A percentile compares a stretch with the other conserved stretches of the same genome.
Evolutionary conservation across 2,329 filamentous ascomycete species (phyloP).

Genomic region (Talaromyces albobiverticillius): DNA sequence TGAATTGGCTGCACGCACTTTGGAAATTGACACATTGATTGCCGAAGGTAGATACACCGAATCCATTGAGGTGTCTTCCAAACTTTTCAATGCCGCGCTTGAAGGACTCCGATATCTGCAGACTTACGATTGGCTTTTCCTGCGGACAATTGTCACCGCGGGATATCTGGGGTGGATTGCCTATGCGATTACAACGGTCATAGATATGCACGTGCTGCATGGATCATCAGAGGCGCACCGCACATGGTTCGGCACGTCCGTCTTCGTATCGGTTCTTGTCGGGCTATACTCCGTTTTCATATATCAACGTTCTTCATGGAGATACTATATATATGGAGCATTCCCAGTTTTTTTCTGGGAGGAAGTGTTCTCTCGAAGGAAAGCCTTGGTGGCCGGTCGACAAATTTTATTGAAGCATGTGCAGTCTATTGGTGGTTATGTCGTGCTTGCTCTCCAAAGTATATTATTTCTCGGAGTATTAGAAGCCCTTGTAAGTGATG

Average conservation of each 20-base stretch:
- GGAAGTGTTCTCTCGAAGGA: slow-evolving; percentile 77
- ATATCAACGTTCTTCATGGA: slow-evolving; percentile 72
- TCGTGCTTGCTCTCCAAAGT: slow-evolving; percentile 62
- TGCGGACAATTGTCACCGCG: slow-evolving; percentile 80
- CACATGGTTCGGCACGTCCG: slow-evolving; percentile 55
- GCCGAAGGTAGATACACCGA: slow-evolving; percentile 64
- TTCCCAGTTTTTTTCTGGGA: slow-evolving; percentile 98
- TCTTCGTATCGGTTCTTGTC: slow-evolving; percentile 75
- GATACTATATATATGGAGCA: slow-evolving; percentile 87
- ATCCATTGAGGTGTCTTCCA: slow-evolving; percentile 74
- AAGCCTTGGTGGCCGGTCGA: slow-evolving; percentile 65
- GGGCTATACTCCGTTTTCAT: slow-evolving; percentile 75
- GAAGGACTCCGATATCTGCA: slow-evolving; percentile 89
- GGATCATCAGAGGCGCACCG: slow-evolving; percentile 64
- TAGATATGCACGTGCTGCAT: slow-evolving; percentile 83
- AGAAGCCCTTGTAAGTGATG: slow-evolving; percentile 65
- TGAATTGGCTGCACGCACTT: slow-evolving; percentile 64
- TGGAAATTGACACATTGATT: slow-evolving; percentile 67
- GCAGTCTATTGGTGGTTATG: slow-evolving; percentile 55
- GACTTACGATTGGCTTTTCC: slow-evolving; percentile 97
- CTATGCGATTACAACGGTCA: slow-evolving; percentile 82
- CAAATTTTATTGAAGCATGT: slow-evolving; percentile 68
- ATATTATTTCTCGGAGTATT: slow-evolving; percentile 71
- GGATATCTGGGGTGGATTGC: slow-evolving; percentile 96
- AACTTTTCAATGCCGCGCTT: slow-evolving; percentile 72